Base-by-base conservation (phyloP, 2,329 filamentous ascomycete species). In the Tolypocladium pustulatum region DNA sequence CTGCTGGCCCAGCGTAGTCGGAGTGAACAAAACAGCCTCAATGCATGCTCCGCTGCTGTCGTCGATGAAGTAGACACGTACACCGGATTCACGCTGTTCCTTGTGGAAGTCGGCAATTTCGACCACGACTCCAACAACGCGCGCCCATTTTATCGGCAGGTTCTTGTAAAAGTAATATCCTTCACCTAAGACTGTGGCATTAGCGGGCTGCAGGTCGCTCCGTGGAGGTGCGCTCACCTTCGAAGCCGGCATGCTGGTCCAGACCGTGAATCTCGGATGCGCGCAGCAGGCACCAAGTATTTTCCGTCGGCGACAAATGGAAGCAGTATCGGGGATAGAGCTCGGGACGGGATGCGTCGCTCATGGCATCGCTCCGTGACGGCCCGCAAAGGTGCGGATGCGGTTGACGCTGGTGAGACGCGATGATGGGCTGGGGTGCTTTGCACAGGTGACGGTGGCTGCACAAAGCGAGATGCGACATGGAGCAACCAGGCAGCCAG, bases 141-240 rank as follows among this genome's bases (percentile, higher is more conserved):
- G 85, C 57, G 89, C 82, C 82, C 86, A 92, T 78, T 85, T 84
- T 65, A 93, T 84, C 0, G 89, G 89, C 64, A 92, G 84, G 70
- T 91, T 92, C 55, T 78, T 72, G 73, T 85, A 79, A 71, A 91
- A 91, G 68, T 79, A 86, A 38, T 86, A 75, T 62, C 80, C 74
- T 65, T 83, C 80, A 55, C 78, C 78, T 74, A 27, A 5, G 36
- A 13, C 2, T 4, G 7, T 17, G 22, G 5, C 0, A 15, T 17
- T 38, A 52, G 22, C n/a, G 25, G 8, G 53, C 9, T 12, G 20
- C 43, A 17, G 13, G 25, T 36, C 22, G 46, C 25, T 49, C 30
- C 49, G 49, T 34, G 10, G 9, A n/a, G 30, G 49, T 10, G 20
- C 30, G 57, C 70, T 41, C 66, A 84, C 84, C 81, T 74, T 80